Evolutionary conservation across 176 grass and related monocot genomes (phyloP).

Genomic region (Triticum timopheevii): DNA sequence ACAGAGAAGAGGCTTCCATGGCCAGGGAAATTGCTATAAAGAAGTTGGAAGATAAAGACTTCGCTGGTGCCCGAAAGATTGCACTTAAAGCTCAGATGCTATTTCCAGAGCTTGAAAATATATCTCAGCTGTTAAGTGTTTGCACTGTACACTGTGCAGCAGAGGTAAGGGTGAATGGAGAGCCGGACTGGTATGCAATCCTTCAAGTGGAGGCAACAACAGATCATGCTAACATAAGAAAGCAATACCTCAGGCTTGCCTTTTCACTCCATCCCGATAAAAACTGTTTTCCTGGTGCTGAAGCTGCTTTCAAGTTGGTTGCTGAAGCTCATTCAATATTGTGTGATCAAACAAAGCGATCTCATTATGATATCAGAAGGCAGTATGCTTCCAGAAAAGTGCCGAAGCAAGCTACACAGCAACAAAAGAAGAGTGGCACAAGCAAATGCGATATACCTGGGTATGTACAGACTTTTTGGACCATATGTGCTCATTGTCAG

Average conservation of each 20-base stretch:
- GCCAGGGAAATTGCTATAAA: conserved; percentile 70
- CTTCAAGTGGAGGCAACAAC: conserved; percentile 66
- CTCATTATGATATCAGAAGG: conserved; percentile 69
- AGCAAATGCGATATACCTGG: conserved; percentile 39
- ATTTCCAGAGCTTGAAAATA: conserved; percentile 75
- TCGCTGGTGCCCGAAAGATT: conserved; percentile 67
- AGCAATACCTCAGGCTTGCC: conserved; percentile 81
- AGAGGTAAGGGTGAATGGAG: conserved; percentile 46
- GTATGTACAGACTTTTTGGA: conserved; percentile 66
- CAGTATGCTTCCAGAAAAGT: conserved; percentile 33
- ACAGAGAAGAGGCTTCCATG: conserved; percentile 78
- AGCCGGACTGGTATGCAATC: conserved; percentile 65
- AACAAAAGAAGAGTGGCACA: conserved; percentile 36
- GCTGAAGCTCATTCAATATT: conserved; percentile 66
- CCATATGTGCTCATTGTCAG: conserved; percentile 56
- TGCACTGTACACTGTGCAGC: conserved; percentile 86
- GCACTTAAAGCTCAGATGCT: conserved; percentile 74
- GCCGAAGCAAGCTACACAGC: conserved; percentile 30
- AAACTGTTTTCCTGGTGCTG: conserved; percentile 78
- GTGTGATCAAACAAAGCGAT: conserved; percentile 57
- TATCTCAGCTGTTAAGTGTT: conserved; percentile 65
- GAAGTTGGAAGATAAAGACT: conserved; percentile 68
- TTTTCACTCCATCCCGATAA: conserved; percentile 96
- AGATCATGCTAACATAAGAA: conserved; percentile 67
- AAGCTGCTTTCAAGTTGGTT: conserved; percentile 92